Base-by-base conservation (phyloP, 768 basidiomycete genomes). In the Leccinum disarticulatum region DNA sequence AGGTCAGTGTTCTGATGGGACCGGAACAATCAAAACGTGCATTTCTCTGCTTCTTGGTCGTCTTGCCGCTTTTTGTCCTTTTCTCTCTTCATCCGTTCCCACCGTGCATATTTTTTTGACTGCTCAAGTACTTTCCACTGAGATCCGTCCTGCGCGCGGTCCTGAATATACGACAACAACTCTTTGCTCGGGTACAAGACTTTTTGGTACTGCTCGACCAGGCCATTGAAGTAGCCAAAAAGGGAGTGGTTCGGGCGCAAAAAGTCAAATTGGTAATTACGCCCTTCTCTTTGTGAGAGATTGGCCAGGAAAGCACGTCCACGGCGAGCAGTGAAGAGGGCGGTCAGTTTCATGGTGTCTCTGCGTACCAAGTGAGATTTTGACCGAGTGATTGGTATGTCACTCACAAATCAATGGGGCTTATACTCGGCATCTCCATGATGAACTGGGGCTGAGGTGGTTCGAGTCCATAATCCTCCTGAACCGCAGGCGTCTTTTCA, bases 211-310 rank as follows among this genome's bases (percentile, higher is more conserved):
- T 96, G 94, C 68, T 98, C 95, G 65, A 98, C 94, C 75, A 98
- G 85, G 67, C 91, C 88, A 74, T 98, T 98, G 80, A 98, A 99
- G 77, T 92, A 95, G 46, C 91, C 89, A 68, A 95, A 98, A 35
- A 99, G 86, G 6, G 96, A 97, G 72, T 98, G 96, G 2, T 87
- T 93, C 10, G 96, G 97, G 47, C 94, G 85, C 53, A 99, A 81
- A 73, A 99, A 99, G 71, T 98, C 97, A 70, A 99, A 99, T 68
- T 98, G 95, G 72, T 92, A 95, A 75, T 98, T 98, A 48, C 92
- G 87, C 9, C 93, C 93, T 77, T 99, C 97, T 41, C 87, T 85
- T 27, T 86, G 80, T 7, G 95, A 94, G 27, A 99, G 85, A 4
- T 87, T 82, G 8, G 87, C 85, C 13, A 98, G 84, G 76, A 98